phyloP scores from a whole-genome alignment of 306 rosid species.

The Alnus rubra region DNA sequence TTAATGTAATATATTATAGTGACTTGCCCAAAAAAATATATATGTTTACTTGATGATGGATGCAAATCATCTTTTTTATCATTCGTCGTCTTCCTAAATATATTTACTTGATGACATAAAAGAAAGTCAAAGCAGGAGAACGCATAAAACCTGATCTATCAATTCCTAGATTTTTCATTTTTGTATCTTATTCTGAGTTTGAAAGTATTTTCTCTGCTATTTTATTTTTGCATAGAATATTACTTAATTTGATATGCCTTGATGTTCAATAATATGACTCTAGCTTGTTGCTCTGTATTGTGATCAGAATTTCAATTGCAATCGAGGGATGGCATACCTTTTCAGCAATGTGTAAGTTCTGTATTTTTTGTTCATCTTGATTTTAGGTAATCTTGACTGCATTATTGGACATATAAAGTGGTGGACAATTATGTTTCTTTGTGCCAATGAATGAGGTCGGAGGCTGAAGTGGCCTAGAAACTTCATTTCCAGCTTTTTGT shows the following conservation, averaged over 20 bases:
- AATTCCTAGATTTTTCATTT: too few species aligned
- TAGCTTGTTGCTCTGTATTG: conserved; percentile 34
- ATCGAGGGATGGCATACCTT: conserved; percentile 76
- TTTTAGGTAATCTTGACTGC: not conserved
- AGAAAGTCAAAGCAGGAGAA: not conserved
- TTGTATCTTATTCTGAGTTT: not conserved
- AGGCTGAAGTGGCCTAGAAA: not conserved
- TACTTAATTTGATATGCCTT: not conserved
- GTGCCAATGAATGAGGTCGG: not conserved
- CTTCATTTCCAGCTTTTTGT: not conserved
- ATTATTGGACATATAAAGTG: not conserved
- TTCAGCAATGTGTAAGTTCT: conserved; percentile 83
- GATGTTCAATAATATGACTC: conserved; percentile 29
- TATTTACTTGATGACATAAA: not conserved
- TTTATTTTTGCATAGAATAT: not conserved
- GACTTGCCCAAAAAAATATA: not conserved
- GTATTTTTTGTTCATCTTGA: not conserved
- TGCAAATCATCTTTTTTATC: not conserved
- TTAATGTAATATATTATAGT: not conserved
- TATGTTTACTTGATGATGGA: not conserved
- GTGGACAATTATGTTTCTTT: not conserved
- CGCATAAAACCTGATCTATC: not conserved
- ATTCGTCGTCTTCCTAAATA: conserved; percentile 1
- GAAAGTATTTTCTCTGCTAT: not conserved
- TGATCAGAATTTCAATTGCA: conserved; percentile 73